Base-by-base conservation (phyloP, 108 stramenopile species). In the Mayamaea pseudoterrestris region DNA sequence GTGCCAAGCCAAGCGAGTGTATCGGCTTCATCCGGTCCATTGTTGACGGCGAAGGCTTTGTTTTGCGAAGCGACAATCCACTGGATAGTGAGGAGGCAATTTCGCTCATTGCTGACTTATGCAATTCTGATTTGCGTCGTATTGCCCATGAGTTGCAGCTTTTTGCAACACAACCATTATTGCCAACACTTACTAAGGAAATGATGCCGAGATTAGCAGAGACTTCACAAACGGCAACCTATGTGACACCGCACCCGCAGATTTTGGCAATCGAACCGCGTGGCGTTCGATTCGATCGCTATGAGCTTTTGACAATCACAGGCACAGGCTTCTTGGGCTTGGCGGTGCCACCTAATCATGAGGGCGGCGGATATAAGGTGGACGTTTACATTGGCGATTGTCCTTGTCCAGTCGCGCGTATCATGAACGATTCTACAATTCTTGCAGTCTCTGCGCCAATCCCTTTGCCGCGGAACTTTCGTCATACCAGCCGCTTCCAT, bases 81-180 rank as follows among this genome's bases (percentile, higher is more conserved):
- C n/a, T n/a, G n/a, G n/a, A n/a, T n/a, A n/a, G n/a, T n/a, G n/a
- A n/a, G n/a, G n/a, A n/a, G n/a, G n/a, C n/a, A n/a, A n/a, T n/a
- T n/a, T n/a, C n/a, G n/a, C n/a, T n/a, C n/a, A n/a, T n/a, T 47
- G 74, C 80, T n/a, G 58, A 61, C 22, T 13, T 57, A 12, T 68
- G 58, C 44, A 25, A 64, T 5, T 76, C 77, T 43, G 87, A 89
- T 55, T 8, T 89, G 8, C 61, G 87, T 26, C 67, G 61, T 44
- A 65, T 83, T 12, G 18, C 75, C 42, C 53, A 68, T 35, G 71
- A 75, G 48, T 61, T 89, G 60, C 82, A 89, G 49, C 46, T 72
- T 8, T 71, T 61, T 31, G 41, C 54, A 23, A 35, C 20, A 32
- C 2, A 39, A 6, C 18, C 16, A 5, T n/a, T n/a, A n/a, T n/a